Evolutionary conservation across 75 land plant species (phyloP).

Genomic region (Picea glauca): DNA sequence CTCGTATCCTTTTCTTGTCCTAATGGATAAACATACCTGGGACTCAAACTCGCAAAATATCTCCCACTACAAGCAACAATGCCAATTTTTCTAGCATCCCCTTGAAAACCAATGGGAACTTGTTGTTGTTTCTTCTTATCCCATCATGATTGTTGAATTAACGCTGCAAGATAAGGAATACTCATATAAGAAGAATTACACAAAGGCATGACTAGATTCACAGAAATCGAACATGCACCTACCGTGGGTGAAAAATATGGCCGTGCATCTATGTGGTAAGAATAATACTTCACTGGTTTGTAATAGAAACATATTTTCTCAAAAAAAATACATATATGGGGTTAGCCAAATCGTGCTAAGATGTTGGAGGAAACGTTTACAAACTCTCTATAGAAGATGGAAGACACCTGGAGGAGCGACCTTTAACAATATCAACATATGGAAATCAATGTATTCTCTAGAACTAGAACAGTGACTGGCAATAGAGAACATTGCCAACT

Average conservation of each 20-base stretch:
- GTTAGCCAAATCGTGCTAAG: too few species aligned
- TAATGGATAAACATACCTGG: not conserved
- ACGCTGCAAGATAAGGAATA: too few species aligned
- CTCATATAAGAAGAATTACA: not conserved
- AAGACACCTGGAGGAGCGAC: too few species aligned
- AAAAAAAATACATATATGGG: too few species aligned
- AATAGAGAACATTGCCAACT: too few species aligned
- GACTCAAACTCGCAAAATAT: not conserved
- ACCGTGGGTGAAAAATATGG: not conserved
- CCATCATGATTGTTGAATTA: not conserved
- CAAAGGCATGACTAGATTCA: not conserved
- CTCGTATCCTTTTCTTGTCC: constrained; percentile 24
- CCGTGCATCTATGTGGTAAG: not conserved
- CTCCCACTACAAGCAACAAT: constrained; percentile 5
- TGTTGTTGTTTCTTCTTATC: not conserved
- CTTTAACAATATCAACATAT: too few species aligned
- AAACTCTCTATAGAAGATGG: too few species aligned
- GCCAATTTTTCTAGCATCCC: not conserved
- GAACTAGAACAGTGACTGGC: too few species aligned
- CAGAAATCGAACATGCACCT: not conserved
- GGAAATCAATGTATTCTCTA: too few species aligned
- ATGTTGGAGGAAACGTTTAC: too few species aligned
- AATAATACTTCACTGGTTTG: too few species aligned
- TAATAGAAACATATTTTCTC: too few species aligned
- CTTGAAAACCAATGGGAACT: not conserved